Conservation (phyloP, 2,329 filamentous ascomycete species). For the Lachnellula willkommii region DNA sequence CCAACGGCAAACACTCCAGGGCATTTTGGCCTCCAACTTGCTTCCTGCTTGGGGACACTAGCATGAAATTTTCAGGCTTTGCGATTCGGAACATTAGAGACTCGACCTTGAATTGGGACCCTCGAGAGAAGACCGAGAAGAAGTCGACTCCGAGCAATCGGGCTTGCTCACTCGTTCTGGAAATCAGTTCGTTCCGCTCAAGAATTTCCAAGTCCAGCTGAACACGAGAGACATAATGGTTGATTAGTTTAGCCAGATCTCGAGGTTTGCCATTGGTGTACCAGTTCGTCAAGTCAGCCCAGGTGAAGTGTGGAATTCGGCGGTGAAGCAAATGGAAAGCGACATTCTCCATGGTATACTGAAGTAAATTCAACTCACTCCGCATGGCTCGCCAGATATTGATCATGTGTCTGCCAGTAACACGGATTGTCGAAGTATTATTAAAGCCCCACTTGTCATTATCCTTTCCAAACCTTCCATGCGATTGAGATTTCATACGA, state of each 20-base stretch:
- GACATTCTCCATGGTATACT: conserved; percentile 96
- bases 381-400: conserved; percentile 97
- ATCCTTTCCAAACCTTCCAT: conserved; percentile 80
- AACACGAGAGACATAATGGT: conserved; percentile 71
- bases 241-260: conserved; percentile 68
- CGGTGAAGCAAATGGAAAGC: conserved; percentile 84
- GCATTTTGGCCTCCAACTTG: conserved; percentile 94
- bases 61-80: conserved; percentile 89
- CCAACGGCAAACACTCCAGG: conserved; percentile 85
- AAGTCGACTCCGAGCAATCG: conserved; percentile 91
- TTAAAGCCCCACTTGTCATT: conserved; percentile 90
- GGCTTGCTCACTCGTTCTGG: conserved; percentile 89
- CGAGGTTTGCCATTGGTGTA: conserved; percentile 63
- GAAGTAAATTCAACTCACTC: conserved; percentile 81
- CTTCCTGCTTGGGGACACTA: conserved; percentile 83
- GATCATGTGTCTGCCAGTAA: conserved; percentile 94
- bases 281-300: conserved; percentile 75
- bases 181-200: conserved; percentile 80
- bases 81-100: conserved; percentile 98
- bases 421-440: conserved; percentile 81
- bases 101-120: conserved; percentile 97
- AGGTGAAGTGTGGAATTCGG: conserved; percentile 82
- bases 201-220: conserved; percentile 85
- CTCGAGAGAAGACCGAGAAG: conserved; percentile 89
- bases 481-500: conserved; percentile 75